Evolutionary conservation across 352 stramenopile genomes (phyloP).

Genomic region (Pythium guiyangense): DNA sequence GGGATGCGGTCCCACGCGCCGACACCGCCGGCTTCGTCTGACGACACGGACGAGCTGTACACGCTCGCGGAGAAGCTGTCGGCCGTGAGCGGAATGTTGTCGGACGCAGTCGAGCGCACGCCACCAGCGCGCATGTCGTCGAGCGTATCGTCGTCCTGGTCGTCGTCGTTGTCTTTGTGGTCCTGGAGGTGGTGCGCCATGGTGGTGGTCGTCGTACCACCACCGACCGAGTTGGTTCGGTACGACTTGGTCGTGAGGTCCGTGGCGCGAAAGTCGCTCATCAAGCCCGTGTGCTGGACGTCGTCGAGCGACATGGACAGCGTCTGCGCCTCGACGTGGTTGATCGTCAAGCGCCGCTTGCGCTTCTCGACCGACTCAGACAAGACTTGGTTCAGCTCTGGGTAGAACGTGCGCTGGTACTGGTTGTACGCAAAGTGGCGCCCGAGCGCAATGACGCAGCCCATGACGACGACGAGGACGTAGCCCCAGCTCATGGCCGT

Average conservation of each 20-base stretch:
- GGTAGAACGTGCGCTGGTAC: conserved; percentile 77
- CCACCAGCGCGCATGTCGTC: not conserved
- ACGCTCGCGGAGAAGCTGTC: conserved; percentile 65
- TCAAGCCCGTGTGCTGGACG: conserved; percentile 38
- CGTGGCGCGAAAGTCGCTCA: conserved; percentile 42
- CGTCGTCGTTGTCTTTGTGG: conserved; percentile 6
- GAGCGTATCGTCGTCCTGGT: conserved; percentile 9
- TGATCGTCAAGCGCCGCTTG: conserved; percentile 61
- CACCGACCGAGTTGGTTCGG: conserved; percentile 14
- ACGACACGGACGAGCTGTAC: conserved; percentile 48
- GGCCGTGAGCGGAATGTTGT: conserved; percentile 20
- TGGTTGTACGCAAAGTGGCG: conserved; percentile 76
- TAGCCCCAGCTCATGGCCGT: conserved; percentile 54
- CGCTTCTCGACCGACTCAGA: conserved; percentile 48
- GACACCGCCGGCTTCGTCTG: conserved; percentile 32
- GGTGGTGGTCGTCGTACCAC: not conserved
- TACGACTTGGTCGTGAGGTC: conserved; percentile 40
- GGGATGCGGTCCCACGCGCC: conserved; percentile 34
- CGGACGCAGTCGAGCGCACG: conserved; percentile 15
- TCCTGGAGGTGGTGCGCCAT: conserved; percentile 13
- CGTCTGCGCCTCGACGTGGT: conserved; percentile 66
- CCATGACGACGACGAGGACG: conserved; percentile 61
- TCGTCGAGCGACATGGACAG: conserved; percentile 80
- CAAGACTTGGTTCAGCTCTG: conserved; percentile 60
- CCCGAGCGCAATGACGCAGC: conserved; percentile 59